Percentiles rank a stretch among this genome's conserved stretches.
Evolutionary conservation across 2,329 filamentous ascomycete species (phyloP).

Genomic region (Diaporthe aspalathi): DNA sequence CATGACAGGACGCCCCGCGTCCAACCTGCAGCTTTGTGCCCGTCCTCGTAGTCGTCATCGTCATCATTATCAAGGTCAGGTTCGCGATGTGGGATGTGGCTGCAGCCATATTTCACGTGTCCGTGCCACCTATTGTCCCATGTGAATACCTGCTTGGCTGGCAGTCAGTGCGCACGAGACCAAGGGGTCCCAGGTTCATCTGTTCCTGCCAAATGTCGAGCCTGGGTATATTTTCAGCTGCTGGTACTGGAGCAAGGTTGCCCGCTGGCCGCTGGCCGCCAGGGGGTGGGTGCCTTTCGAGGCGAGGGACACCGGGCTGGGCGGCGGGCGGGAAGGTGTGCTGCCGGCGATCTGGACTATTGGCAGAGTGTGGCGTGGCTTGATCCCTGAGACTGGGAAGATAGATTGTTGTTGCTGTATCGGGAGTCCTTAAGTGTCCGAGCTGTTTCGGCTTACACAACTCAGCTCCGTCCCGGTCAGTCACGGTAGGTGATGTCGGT

Average conservation of each 20-base stretch:
- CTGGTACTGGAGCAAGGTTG: neutral
- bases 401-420: neutral
- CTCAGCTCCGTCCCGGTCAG: neutral
- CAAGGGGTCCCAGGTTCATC: neutral
- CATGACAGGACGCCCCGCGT: slow-evolving; percentile 4
- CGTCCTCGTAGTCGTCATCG: neutral
- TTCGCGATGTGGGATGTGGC: neutral
- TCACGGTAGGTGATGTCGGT: neutral
- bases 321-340: slow-evolving; percentile 10
- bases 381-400: slow-evolving; percentile 5
- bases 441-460: neutral
- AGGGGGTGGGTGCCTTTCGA: neutral
- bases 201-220: neutral
- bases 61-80: neutral
- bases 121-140: neutral
- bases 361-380: neutral
- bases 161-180: slow-evolving; percentile 3
- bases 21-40: slow-evolving; percentile 20
- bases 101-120: slow-evolving; percentile 4
- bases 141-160: neutral
- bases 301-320: neutral
- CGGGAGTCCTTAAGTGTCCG: neutral
- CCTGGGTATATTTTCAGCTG: neutral
- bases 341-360: slow-evolving; percentile 11
- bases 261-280: too few relatives aligned